Evolutionary conservation across 2,329 filamentous ascomycete species (phyloP).

Genomic region (Purpureocillium lavendulum): DNA sequence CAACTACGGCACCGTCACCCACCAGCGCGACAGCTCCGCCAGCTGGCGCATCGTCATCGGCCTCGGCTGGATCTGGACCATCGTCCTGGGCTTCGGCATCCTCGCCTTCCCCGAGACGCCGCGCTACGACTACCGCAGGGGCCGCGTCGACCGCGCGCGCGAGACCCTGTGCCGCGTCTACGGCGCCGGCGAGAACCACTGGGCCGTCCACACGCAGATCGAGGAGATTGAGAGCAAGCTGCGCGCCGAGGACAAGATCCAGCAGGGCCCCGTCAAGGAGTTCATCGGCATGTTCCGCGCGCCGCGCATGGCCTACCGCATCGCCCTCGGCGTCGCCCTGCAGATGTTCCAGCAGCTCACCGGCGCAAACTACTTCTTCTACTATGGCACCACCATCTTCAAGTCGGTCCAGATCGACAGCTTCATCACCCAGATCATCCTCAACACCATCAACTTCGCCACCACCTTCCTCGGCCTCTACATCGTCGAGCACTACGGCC

Average conservation of each 20-base stretch:
- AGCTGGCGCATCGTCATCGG: slow-evolving; percentile 55
- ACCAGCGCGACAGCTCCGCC: slow-evolving; percentile 34
- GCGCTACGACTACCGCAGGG: slow-evolving; percentile 40
- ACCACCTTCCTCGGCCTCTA: slow-evolving; percentile 63
- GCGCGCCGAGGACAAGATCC: slow-evolving; percentile 33
- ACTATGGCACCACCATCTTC: slow-evolving; percentile 50
- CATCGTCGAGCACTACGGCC: slow-evolving; percentile 59
- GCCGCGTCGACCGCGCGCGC: slow-evolving; percentile 35
- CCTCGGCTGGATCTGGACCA: slow-evolving; percentile 41
- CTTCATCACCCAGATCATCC: slow-evolving; percentile 60
- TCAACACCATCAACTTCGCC: slow-evolving; percentile 58
- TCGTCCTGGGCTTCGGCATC: slow-evolving; percentile 39
- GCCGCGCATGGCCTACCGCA: slow-evolving; percentile 55
- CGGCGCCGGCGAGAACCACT: slow-evolving; percentile 32
- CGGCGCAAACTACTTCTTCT: slow-evolving; percentile 60
- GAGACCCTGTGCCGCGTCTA: slow-evolving; percentile 40
- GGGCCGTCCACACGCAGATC: slow-evolving; percentile 37
- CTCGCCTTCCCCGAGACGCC: slow-evolving; percentile 43
- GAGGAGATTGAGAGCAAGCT: slow-evolving; percentile 46
- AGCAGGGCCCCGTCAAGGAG: slow-evolving; percentile 32
- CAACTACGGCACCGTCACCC: slow-evolving; percentile 52
- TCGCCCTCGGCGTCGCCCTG: slow-evolving; percentile 49
- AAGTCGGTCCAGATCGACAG: slow-evolving; percentile 41
- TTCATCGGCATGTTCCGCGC: slow-evolving; percentile 55
- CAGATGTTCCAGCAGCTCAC: slow-evolving; percentile 63